Base-by-base conservation (phyloP, 108 stramenopile species). In the Nitzschia palea region DNA sequence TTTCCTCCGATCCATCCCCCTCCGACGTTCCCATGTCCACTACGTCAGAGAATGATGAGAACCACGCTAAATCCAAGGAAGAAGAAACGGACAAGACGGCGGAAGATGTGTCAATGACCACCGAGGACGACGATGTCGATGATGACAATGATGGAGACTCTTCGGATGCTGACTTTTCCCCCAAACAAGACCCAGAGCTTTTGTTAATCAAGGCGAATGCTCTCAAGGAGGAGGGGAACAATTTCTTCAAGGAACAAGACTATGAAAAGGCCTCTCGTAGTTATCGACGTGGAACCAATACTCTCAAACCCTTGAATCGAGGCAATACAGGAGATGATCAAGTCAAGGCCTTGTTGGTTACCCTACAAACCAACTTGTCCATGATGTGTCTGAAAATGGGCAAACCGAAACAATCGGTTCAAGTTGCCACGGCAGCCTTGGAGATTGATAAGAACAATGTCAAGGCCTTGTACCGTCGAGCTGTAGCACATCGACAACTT, bases 381-480 rank as follows among this genome's bases (percentile, higher is more conserved):
- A 95, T 89, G 89, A 79, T 91, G 56, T 86, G 68, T 37, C 82
- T 86, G 62, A 86, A 91, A 69, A 83, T 86, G 56, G 66, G 78
- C 5, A 95, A 95, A 64, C 74, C 76, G 51, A 70, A 76, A 44
- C 50, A 80, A 34, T 62, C 69, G 26, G 50, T 35, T n/a, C 82
- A 87, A 53, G 79, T 91, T 0, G 87, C 94, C 0, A 67, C 72
- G 48, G 88, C 83, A n/a, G 89, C 83, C 0, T 48, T 97, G 44
- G 65, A 74, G 18, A 70, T 93, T 34, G 91, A 97, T 34, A 17
- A 70, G 9, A 62, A 55, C 42, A 80, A 89, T 65, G 88, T 93
- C 68, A 97, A 97, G 76, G 92, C 93, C 2, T 50, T 91, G 42
- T 97, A 90, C 70, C 68, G 94, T 26, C 62, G 91, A 14, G 91